A percentile compares a stretch with the other conserved stretches of the same genome.
These are phyloP conservation scores for Cercophora newfieldiana DNA, from an alignment of 495 filamentous ascomycete species.

Conservation along the genomic window DNA sequence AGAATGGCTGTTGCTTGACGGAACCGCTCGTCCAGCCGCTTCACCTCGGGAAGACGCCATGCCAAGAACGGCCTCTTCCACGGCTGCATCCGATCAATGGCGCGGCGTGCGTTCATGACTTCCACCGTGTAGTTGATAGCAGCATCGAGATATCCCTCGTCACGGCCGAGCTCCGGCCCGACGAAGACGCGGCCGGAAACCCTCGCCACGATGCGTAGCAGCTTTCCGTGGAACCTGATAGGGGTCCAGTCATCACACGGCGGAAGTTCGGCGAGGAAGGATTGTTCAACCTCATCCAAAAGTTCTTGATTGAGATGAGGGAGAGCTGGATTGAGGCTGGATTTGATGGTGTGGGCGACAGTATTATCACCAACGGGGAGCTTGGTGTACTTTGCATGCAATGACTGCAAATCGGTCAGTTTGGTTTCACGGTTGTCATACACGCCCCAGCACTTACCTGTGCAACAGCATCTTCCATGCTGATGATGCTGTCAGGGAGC, in stretches of 20 bases:
- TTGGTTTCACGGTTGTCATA: background rate
- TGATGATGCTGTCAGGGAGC: conserved; percentile 38
- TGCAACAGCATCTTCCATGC: conserved; percentile 32
- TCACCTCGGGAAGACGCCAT: conserved; percentile 33
- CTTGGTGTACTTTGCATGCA: conserved; percentile 33
- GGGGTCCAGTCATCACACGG: conserved; percentile 44
- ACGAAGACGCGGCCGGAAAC: conserved; percentile 59
- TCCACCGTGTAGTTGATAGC: conserved; percentile 61
- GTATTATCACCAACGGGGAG: conserved; percentile 12
- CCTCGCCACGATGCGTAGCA: conserved; percentile 53
- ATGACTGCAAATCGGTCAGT: conserved; percentile 44
- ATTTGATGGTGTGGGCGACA: conserved; percentile 29
- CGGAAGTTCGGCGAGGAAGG: conserved; percentile 26
- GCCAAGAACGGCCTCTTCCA: conserved; percentile 36
- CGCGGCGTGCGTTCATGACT: conserved; percentile 34
- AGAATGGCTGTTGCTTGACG: conserved; percentile 31
- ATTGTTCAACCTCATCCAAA: conserved; percentile 27
- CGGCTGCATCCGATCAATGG: conserved; percentile 30
- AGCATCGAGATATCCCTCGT: conserved; percentile 56
- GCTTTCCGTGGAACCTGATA: conserved; percentile 37
- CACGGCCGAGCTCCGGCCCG: conserved; percentile 52
- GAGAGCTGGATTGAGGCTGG: conserved; percentile 29
- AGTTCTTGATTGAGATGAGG: conserved; percentile 27
- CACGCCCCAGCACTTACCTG: conserved; percentile 19
- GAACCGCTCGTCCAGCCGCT: conserved; percentile 28